Conservation (phyloP, 2,329 filamentous ascomycete genomes). For the Sporothrix curviconia region DNA sequence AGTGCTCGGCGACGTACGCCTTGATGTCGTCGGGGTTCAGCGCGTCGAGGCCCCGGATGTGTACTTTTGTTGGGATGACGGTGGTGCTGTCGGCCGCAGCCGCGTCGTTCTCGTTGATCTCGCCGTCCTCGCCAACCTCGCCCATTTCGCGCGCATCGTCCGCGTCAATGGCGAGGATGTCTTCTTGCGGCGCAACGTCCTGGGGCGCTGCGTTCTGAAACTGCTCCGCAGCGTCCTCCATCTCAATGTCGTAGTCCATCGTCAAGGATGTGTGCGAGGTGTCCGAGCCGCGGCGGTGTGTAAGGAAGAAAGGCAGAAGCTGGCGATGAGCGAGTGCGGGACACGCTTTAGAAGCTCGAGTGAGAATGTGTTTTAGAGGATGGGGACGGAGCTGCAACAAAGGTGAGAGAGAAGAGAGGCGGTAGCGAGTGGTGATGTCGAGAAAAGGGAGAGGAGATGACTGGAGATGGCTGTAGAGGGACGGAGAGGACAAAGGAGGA, state of each 20-base stretch:
- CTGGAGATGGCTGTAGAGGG: background rate
- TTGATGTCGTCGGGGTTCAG: conserved; percentile 76
- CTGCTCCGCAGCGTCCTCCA: conserved; percentile 51
- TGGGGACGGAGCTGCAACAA: background rate
- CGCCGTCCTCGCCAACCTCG: conserved; percentile 32
- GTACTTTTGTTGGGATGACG: conserved; percentile 58
- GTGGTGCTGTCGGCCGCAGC: background rate
- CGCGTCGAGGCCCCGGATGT: conserved; percentile 75
- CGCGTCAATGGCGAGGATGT: conserved; percentile 25
- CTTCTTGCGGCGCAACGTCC: conserved; percentile 25
- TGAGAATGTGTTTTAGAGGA: background rate
- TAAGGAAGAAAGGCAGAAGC: background rate
- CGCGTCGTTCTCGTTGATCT: conserved; percentile 23
- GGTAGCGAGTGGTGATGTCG: too few relatives aligned
- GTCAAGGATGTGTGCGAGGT: background rate
- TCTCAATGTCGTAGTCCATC: conserved; percentile 54
- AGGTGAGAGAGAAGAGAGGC: background rate
- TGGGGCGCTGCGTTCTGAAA: conserved; percentile 4
- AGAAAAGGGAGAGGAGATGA: background rate
- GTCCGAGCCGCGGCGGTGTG: background rate
- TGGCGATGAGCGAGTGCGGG: background rate
- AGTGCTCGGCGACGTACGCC: conserved; percentile 65
- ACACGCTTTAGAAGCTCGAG: background rate
- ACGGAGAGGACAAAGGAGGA: background rate
- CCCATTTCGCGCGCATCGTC: conserved; percentile 32